phyloP scores from a whole-genome alignment of 768 basidiomycete species.

The Rhodocollybia butyracea region DNA sequence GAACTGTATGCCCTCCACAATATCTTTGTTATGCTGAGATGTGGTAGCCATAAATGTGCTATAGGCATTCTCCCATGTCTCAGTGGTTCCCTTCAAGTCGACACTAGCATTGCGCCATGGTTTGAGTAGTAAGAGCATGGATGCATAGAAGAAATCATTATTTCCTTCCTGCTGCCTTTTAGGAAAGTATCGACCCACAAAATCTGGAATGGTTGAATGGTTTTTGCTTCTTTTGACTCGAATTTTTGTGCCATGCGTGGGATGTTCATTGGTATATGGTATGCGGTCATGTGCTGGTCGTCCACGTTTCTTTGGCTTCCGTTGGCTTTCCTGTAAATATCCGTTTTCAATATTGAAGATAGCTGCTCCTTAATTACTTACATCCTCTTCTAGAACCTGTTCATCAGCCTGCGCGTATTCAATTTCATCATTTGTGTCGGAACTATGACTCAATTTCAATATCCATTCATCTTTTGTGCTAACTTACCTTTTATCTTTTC shows the following conservation, averaged over 20 bases:
- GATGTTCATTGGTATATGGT: constrained; percentile 8
- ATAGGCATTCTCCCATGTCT: constrained; percentile 23
- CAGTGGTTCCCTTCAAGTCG: constrained; percentile 20
- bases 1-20: neutral
- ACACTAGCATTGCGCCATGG: constrained; percentile 29
- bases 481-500: no score
- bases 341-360: constrained; percentile 2
- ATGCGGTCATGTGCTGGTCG: constrained; percentile 12
- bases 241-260: neutral
- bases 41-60: neutral
- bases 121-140: constrained; percentile 31
- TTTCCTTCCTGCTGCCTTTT: constrained; percentile 18
- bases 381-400: neutral
- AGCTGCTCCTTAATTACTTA: constrained; percentile 1
- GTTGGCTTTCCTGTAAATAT: neutral
- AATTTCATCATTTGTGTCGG: no score
- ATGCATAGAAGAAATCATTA: constrained; percentile 30
- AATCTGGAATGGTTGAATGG: constrained; percentile 31
- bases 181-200: constrained; percentile 36
- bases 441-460: no score
- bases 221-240: constrained; percentile 14
- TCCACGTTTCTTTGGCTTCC: neutral
- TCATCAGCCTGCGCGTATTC: no score
- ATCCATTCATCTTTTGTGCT: no score
- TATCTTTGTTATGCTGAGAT: neutral